Evolutionary conservation across 768 basidiomycete genomes (phyloP), one percentile per base, ranked within the genome.

Genomic region (Lactarius psammicola): DNA sequence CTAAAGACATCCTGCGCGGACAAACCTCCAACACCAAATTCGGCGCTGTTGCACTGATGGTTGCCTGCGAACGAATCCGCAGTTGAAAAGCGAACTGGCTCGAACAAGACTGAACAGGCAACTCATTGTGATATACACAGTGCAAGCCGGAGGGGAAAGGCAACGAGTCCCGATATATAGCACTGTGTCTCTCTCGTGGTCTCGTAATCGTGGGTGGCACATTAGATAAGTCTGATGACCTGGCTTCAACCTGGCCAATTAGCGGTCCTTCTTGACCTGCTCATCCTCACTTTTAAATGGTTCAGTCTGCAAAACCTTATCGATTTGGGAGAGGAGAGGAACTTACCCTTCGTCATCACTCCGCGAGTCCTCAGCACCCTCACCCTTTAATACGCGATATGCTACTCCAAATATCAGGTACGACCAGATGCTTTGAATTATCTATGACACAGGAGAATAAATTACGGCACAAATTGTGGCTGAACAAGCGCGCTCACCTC

Each of bases 361-460:
- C 67, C 95, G 84, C 26, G 80, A 82, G 69, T 98, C 96, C 34
- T 92, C 86, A 2, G 94, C 95, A 10, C 87, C 89, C 46, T 82
- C 78, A 0, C 90, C 92, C 11, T 78, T 80, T 20, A 95, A 77
- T 38, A 95, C 95, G 31, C 87, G 81, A 76, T 84, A 92, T n/a
- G 92, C 92, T 28, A 97, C 83, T 33, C 86, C 84, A 69, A 86
- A 85, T 68, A 96, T 95, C 87, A 91, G 87, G 70, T 80, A 79
- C 75, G 94, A 93, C 96, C 96, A 98, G 33, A 92, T 74, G 17
- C 85, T 75, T 74, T 94, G 91, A 20, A 94, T 70, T n/a, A 85
- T 72, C 90, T 92, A 68, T 11, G 46, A 28, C 18, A 31, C n/a
- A 26, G 15, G 8, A 2, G 34, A 31, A 73, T 56, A 69, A 68